phyloP scores from a whole-genome alignment of 352 stramenopile species.

The Pythium inflatum region DNA sequence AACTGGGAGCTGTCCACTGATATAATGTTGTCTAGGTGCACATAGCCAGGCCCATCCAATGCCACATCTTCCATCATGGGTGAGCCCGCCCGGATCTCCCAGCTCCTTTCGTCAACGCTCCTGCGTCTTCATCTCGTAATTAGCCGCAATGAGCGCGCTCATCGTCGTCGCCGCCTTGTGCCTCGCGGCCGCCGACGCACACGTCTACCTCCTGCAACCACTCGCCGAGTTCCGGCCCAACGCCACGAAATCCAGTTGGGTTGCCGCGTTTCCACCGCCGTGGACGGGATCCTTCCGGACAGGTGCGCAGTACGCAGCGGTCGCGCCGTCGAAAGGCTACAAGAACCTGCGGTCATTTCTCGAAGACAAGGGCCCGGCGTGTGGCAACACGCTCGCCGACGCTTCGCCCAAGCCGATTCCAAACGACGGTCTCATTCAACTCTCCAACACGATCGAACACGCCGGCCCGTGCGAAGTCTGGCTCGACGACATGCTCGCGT shows the following conservation, averaged over 20 bases:
- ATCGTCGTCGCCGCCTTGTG: too few relatives aligned
- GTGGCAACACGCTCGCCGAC: conserved; percentile 27
- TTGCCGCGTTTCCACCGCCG: conserved; percentile 17
- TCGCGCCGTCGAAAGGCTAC: conserved; percentile 2
- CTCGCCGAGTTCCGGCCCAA: conserved; percentile 19
- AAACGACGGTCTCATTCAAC: conserved; percentile 10
- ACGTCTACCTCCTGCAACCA: conserved; percentile 19
- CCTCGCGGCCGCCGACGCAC: conserved; percentile 8
- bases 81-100: too few relatives aligned
- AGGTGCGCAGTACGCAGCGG: conserved; percentile 24
- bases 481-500: conserved; percentile 27
- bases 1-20: too few relatives aligned
- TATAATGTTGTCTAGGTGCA: too few relatives aligned
- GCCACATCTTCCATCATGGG: too few relatives aligned
- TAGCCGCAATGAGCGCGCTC: too few relatives aligned
- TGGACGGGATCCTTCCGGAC: conserved; percentile 26
- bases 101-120: too few relatives aligned
- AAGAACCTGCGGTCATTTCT: conserved; percentile 30
- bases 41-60: too few relatives aligned
- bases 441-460: conserved; percentile 20
- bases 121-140: too few relatives aligned
- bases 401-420: conserved; percentile 28
- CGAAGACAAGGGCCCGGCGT: conserved; percentile 28
- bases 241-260: conserved; percentile 23
- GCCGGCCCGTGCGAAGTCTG: conserved; percentile 25